A percentile compares a stretch with the other conserved stretches of the same genome.
Conservation (phyloP, 768 basidiomycete genomes). For the Trametes maxima region DNA sequence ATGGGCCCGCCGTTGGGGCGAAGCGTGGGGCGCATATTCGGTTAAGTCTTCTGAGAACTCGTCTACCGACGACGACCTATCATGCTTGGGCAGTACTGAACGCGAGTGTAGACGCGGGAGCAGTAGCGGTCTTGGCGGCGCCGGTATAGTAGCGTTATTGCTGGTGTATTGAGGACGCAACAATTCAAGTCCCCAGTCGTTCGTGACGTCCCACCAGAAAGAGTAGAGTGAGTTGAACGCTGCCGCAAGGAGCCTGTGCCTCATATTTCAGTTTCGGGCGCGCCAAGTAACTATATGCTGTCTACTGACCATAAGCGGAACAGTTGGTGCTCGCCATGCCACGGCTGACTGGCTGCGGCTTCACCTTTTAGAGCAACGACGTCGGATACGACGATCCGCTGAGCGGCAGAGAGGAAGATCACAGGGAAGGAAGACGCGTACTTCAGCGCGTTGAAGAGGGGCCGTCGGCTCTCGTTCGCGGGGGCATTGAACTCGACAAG, state of each 20-base stretch:
- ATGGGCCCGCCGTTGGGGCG: conserved; percentile 32
- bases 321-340: conserved; percentile 77
- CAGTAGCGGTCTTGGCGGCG: conserved; percentile 46
- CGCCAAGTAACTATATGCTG: background rate
- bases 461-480: conserved; percentile 64
- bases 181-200: conserved; percentile 94
- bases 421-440: conserved; percentile 97
- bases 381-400: conserved; percentile 70
- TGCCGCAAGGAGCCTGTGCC: conserved; percentile 78
- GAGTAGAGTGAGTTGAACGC: conserved; percentile 90
- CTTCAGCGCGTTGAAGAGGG: conserved; percentile 90
- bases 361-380: conserved; percentile 52
- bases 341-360: conserved; percentile 46
- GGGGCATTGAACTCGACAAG: conserved; percentile 75
- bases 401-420: conserved; percentile 91
- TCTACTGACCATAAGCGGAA: conserved; percentile 80
- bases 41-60: conserved; percentile 5
- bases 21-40: background rate
- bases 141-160: conserved; percentile 18
- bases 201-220: conserved; percentile 99
- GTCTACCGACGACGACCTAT: conserved; percentile 3
- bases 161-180: conserved; percentile 40
- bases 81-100: conserved; percentile 25
- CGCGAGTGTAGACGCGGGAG: conserved; percentile 50
- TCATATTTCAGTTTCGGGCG: background rate